Base-by-base conservation (phyloP, 2,329 filamentous ascomycete species). In the Trichocomaceae sp. region DNA sequence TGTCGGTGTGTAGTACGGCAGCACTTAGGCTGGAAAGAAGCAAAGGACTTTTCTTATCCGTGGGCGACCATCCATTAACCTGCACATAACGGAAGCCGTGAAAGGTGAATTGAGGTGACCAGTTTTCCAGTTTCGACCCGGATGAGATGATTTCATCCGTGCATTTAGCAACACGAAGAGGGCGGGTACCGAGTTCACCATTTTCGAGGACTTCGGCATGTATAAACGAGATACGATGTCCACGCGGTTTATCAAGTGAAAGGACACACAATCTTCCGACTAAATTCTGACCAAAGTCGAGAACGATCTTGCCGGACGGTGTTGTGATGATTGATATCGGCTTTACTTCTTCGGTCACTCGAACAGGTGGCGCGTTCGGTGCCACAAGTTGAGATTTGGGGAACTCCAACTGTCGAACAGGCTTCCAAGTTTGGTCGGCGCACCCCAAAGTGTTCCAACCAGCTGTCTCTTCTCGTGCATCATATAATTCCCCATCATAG, bases 231-330 rank as follows among this genome's bases (percentile, higher is more conserved):
- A 71, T 54, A 3, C 31, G 55, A 8, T 58, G 29, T 59, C 62
- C 63, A 1, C 44, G 44, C 0, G 58, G 61, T 3, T 58, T 60
- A 12, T 54, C 56, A 6, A 65, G 50, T 2, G 45, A 35, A 2
- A 54, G 69, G 9, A 82, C 59, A 0, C 66, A 66, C 1, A 81
- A 52, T 61, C 72, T 73, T 2, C 80, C 81, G 0, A 82, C 80
- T 0, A 83, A 65, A 59, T 83, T 83, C 61, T 83, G 80, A 1
- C 80, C 80, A 63, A 83, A 83, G 54, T 83, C 79, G 23, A 83
- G 57, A 1, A 82, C 66, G 0, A 69, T 75, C 59, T 79, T 79
- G 3, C 77, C 77, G 0, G 73, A 73, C 0, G 69, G 64, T 0
- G 70, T 70, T 2, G 46, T 60, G 31, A 71, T 64, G 7, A 71